Conservation (phyloP, 2,329 filamentous ascomycete species). For the Arachnopeziza araneosa region DNA sequence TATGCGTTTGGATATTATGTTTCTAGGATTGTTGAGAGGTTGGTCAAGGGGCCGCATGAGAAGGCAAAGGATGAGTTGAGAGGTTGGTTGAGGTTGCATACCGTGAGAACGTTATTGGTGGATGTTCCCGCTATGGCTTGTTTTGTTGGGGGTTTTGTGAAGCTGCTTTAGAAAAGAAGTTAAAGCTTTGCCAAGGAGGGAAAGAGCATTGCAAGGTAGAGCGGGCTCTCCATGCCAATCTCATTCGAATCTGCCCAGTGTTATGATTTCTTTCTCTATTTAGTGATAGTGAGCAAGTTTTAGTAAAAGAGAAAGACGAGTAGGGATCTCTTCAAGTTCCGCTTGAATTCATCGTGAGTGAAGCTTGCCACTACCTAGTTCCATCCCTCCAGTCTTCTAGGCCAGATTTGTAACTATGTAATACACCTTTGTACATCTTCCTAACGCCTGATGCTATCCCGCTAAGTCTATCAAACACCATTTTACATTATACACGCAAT, state of each 20-base stretch:
- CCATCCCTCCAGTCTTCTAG: no score
- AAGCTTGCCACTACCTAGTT: no score
- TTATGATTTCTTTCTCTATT: no score
- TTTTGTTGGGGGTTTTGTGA: constrained; percentile 12
- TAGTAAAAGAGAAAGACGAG: no score
- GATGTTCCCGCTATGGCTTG: constrained; percentile 15
- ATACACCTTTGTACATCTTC: background rate
- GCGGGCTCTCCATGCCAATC: no score
- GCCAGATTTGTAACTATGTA: background rate
- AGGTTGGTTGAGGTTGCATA: constrained; percentile 12
- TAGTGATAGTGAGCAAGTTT: no score
- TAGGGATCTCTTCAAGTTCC: no score
- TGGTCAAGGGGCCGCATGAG: constrained; percentile 6
- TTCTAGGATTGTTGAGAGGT: constrained; percentile 6
- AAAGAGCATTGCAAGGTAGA: no score
- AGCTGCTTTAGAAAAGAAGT: no score
- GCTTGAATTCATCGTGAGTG: no score
- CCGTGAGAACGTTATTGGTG: constrained; percentile 6
- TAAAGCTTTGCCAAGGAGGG: no score
- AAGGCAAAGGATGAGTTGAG: constrained; percentile 7
- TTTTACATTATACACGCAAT: background rate
- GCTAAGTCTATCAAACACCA: background rate
- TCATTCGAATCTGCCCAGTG: no score
- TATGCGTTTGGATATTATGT: constrained; percentile 9
- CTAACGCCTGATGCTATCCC: background rate